phyloP scores from a whole-genome alignment of 306 rosid genomes.

The Glycyrrhiza uralensis region DNA sequence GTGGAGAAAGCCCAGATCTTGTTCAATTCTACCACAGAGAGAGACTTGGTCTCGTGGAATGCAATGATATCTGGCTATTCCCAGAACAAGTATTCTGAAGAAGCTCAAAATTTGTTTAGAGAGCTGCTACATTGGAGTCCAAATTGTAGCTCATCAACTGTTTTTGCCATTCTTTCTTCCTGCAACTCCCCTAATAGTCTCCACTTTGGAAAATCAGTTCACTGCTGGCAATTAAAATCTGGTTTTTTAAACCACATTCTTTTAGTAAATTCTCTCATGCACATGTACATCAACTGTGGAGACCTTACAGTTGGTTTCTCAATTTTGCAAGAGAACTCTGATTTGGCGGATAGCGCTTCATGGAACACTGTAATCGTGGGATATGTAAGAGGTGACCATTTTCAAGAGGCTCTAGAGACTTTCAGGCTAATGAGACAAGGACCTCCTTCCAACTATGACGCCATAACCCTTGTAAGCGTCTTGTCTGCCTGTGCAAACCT shows the following conservation, averaged over 20 bases:
- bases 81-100: conserved; percentile 34
- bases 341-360: conserved; percentile 32
- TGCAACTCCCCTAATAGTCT: conserved; percentile 38
- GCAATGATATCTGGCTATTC: conserved; percentile 64
- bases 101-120: conserved; percentile 47
- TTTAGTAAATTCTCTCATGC: conserved; percentile 44
- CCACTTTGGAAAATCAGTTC: conserved; percentile 51
- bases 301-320: conserved; percentile 41
- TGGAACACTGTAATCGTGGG: conserved; percentile 63
- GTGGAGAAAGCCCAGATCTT: conserved; percentile 39
- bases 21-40: conserved; percentile 37
- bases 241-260: conserved; percentile 45
- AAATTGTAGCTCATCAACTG: conserved; percentile 39
- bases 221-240: conserved; percentile 57
- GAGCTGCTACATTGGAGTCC: conserved; percentile 29
- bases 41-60: conserved; percentile 61
- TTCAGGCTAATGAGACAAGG: conserved; percentile 39
- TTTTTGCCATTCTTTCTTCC: conserved; percentile 48
- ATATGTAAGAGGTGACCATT: conserved; percentile 31
- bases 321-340: conserved; percentile 38
- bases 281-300: conserved; percentile 51
- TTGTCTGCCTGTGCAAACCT: conserved; percentile 55
- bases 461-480: conserved; percentile 47
- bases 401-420: conserved; percentile 38
- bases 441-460: conserved; percentile 38